Evolutionary conservation across 2,329 filamentous ascomycete species (phyloP), one percentile per base, ranked within the genome.

Genomic region (Coleophoma eucalyptorum): DNA sequence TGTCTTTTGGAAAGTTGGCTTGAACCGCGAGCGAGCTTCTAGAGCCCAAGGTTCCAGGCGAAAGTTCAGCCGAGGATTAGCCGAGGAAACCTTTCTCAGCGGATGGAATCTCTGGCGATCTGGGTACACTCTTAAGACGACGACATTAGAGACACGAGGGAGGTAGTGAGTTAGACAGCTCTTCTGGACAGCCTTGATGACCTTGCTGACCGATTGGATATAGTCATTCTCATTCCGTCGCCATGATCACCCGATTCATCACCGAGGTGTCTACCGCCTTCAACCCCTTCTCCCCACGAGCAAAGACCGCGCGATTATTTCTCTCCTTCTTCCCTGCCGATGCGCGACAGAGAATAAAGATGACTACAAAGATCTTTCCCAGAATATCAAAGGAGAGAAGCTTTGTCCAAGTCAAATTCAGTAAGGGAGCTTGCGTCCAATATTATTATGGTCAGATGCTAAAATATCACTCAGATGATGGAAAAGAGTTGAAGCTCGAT

Each of bases 261-360:
- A 93, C 91, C 68, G 83, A 90, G 68, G 84, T 97, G 63, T 84
- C 80, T 63, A 87, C 90, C 58, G 84, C 83, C 68, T 97, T 97
- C 83, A 96, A 96, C 72, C 93, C 94, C 37, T 97, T 97, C 80
- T 87, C 84, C 26, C 72, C 80, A 20, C 78, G 80, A 67, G 85
- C 90, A 55, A 91, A 90, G 66, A 87, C 92, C 20, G 92, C 90
- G 37, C 86, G 94, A 41, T 79, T 96, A 47, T 94, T 97, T 71
- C 89, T 97, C 59, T 87, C 89, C 32, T 79, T 88, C 57, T 83
- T 99, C 32, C 90, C 93, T 10, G 82, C 91, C 40, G 84, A 86
- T 63, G 91, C 91, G 53, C 84, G 91, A 50, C 79, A 76, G 49
- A 83, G 81, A 58, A 90, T 96, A 77, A 81, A 84, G 64, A 87